A percentile compares a stretch with the other conserved stretches of the same genome.
phyloP scores from a whole-genome alignment of 768 basidiomycete species.

The Tricholoma hemisulphureum region DNA sequence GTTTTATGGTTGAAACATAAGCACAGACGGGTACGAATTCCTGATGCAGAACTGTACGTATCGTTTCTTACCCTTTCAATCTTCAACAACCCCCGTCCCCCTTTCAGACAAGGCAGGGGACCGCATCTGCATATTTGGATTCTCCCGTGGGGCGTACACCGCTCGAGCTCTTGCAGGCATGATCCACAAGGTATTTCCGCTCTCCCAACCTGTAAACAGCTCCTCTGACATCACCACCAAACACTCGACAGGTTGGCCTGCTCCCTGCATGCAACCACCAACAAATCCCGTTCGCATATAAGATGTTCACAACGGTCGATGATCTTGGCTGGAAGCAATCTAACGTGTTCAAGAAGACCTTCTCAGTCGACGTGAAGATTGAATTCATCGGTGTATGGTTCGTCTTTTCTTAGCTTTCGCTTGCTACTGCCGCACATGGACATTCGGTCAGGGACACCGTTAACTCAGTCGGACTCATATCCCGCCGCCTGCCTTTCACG shows the following conservation, averaged over 20 bases:
- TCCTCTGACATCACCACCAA: too few relatives aligned
- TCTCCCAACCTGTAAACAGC: too few relatives aligned
- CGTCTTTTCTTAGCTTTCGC: too few relatives aligned
- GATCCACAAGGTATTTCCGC: conserved; percentile 44
- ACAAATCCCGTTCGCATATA: conserved; percentile 61
- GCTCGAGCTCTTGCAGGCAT: conserved; percentile 40
- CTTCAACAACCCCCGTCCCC: background rate
- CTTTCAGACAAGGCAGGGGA: conserved; percentile 44
- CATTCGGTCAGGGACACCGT: background rate
- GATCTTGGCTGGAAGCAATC: conserved; percentile 27
- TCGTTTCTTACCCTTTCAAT: background rate
- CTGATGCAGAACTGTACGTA: conserved; percentile 56
- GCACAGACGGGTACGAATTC: conserved; percentile 52
- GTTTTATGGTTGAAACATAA: background rate
- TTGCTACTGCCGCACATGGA: too few relatives aligned
- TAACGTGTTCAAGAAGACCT: conserved; percentile 43
- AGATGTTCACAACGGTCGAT: conserved; percentile 41
- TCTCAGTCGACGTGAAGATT: conserved; percentile 42
- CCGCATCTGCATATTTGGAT: conserved; percentile 50
- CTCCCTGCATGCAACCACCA: conserved; percentile 53
- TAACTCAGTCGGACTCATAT: conserved; percentile 17
- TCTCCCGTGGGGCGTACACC: conserved; percentile 61
- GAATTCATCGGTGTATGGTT: conserved; percentile 57
- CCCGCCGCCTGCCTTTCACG: conserved; percentile 45
- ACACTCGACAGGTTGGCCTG: conserved; percentile 43